Evolutionary conservation across 1,284 basidiomycete species (phyloP).

Genomic region (Coniophora puteana): DNA sequence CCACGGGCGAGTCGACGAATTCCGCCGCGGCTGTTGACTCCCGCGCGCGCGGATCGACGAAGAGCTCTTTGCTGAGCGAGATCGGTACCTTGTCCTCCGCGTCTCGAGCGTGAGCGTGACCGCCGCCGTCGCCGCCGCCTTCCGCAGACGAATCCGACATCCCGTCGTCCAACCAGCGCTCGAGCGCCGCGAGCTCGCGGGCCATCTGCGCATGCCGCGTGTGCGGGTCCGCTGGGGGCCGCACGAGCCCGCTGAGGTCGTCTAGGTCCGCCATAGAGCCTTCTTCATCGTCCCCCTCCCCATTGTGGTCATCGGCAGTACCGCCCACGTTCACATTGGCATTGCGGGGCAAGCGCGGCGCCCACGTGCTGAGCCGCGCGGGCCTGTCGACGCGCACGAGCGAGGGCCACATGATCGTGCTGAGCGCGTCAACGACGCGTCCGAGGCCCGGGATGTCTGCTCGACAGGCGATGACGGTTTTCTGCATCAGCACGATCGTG

Average conservation of each 20-base stretch:
- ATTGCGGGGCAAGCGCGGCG: neutral
- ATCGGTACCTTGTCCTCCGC: conserved; percentile 17
- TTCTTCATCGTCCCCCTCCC: conserved; percentile 1
- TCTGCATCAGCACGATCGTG: conserved; percentile 12
- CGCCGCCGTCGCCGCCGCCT: conserved; percentile 1
- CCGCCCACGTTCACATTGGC: conserved; percentile 5
- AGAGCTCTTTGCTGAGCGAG: conserved; percentile 13
- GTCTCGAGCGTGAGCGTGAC: too few relatives aligned
- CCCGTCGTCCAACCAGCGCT: conserved; percentile 52
- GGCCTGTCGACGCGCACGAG: conserved; percentile 37
- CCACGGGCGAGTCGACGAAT: too few relatives aligned
- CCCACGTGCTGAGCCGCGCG: conserved; percentile 7
- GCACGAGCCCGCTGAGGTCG: conserved; percentile 18
- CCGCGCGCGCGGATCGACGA: conserved; percentile 12
- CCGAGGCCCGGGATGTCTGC: conserved; percentile 59
- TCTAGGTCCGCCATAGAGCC: conserved; percentile 11
- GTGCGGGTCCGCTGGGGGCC: conserved; percentile 4
- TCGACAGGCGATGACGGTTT: conserved; percentile 4
- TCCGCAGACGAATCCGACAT: conserved; percentile 10
- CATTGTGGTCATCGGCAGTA: conserved; percentile 1
- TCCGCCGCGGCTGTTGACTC: conserved; percentile 22
- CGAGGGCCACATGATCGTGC: conserved; percentile 83
- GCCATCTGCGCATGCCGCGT: conserved; percentile 32
- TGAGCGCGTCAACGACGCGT: conserved; percentile 71
- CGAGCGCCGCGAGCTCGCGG: conserved; percentile 53